phyloP scores from a whole-genome alignment of 2,329 filamentous ascomycete genomes.

The Cladosporium colombiae region DNA sequence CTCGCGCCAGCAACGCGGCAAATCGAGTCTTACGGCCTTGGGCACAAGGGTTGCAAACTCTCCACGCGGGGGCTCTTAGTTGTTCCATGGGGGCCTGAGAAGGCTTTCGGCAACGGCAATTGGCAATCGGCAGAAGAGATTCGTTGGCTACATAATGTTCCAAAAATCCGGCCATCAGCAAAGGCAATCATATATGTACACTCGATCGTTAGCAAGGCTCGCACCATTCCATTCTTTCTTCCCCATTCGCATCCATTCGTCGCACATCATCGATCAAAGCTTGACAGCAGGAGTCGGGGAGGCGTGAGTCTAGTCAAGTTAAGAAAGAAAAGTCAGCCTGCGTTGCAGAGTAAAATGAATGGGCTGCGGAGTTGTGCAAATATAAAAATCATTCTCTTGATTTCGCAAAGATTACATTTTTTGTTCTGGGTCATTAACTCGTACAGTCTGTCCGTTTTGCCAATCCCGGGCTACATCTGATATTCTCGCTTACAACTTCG shows the following conservation, averaged over 20 bases:
- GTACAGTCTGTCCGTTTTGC: slow-evolving; percentile 19
- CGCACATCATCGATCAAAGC: slow-evolving; percentile 8
- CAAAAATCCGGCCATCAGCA: neutral
- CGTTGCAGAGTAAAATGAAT: neutral
- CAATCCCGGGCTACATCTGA: neutral
- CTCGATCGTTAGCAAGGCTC: neutral
- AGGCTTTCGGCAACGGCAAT: neutral
- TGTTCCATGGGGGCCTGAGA: neutral
- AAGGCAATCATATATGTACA: neutral
- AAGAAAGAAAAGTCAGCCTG: slow-evolving; percentile 12
- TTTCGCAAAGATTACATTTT: slow-evolving; percentile 1
- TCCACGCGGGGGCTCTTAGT: slow-evolving; percentile 1
- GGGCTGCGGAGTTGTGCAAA: neutral
- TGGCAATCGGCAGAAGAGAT: neutral
- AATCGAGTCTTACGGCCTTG: neutral
- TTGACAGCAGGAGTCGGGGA: slow-evolving; percentile 7
- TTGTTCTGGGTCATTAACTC: slow-evolving; percentile 5
- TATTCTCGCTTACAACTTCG: slow-evolving; percentile 41
- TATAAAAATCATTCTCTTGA: neutral
- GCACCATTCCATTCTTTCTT: neutral
- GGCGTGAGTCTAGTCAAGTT: slow-evolving; percentile 7
- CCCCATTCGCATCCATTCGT: neutral
- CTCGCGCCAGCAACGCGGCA: slow-evolving; percentile 3
- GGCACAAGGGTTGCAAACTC: neutral
- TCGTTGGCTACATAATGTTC: neutral